These are phyloP conservation scores for Paramyrothecium roridum DNA, from an alignment of 2,329 filamentous ascomycete species.

Conservation along the genomic window DNA sequence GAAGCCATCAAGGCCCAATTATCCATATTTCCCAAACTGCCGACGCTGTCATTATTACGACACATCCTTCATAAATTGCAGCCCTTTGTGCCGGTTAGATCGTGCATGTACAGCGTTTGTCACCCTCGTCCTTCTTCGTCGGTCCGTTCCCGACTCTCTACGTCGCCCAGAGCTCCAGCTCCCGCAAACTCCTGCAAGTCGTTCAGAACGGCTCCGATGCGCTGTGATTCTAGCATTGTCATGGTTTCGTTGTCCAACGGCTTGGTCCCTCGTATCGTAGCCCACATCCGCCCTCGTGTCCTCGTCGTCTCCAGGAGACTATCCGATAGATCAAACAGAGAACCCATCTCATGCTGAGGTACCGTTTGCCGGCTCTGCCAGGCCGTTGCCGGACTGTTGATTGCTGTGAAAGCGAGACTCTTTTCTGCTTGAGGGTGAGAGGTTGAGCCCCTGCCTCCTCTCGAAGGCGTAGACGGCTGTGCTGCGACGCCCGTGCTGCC, in stretches of 20 bases:
- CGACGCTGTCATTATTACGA: too few species aligned
- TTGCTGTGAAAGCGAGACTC: slow-evolving; percentile 6
- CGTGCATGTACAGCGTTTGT: neutral
- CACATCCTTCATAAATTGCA: too few species aligned
- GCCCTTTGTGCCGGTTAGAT: too few species aligned
- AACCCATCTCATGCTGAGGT: neutral
- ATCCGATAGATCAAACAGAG: neutral
- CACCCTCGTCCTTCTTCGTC: neutral
- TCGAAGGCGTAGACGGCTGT: too few species aligned
- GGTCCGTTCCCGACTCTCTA: neutral
- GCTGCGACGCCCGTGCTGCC: too few species aligned
- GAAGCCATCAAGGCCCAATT: too few species aligned
- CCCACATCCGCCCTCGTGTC: neutral
- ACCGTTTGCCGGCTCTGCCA: neutral
- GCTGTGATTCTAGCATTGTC: slow-evolving; percentile 9
- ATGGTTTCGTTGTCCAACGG: slow-evolving; percentile 1
- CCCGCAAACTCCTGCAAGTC: slow-evolving; percentile 20
- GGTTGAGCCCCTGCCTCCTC: neutral
- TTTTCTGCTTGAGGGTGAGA: slow-evolving; percentile 7
- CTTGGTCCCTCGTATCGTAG: neutral
- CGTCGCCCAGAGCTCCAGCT: slow-evolving; percentile 9
- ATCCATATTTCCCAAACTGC: too few species aligned
- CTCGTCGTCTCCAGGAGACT: neutral
- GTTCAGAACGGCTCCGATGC: slow-evolving; percentile 16
- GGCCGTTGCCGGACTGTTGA: slow-evolving; percentile 4